Evolutionary conservation across 2,329 filamentous ascomycete species (phyloP).

Genomic region (Hypoxylon sp.): DNA sequence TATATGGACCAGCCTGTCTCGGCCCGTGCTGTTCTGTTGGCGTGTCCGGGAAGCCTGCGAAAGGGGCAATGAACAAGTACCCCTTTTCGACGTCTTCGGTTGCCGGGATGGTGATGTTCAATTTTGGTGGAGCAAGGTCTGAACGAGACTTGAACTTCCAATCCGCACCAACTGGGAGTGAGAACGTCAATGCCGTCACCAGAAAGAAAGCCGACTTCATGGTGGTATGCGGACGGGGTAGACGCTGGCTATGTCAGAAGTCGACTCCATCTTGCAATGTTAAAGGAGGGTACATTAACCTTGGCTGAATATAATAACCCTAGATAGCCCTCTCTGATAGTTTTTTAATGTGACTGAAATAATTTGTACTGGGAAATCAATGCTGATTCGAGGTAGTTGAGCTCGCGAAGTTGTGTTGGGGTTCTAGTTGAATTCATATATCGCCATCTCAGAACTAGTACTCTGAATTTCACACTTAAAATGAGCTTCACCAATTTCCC

Average conservation of each 20-base stretch:
- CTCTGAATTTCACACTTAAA: not conserved
- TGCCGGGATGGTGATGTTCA: slow-evolving; percentile 61
- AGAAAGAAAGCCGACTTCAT: slow-evolving; percentile 42
- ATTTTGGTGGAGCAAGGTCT: slow-evolving; percentile 60
- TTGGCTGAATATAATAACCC: slow-evolving; percentile 45
- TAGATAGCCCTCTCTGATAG: slow-evolving; percentile 43
- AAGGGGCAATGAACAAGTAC: slow-evolving; percentile 60
- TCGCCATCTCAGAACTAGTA: not conserved
- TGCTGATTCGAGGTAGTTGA: not conserved
- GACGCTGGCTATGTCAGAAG: slow-evolving; percentile 46
- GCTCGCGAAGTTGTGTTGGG: not conserved
- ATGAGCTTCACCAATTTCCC: not conserved
- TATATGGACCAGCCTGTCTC: slow-evolving; percentile 67
- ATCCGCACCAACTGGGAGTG: slow-evolving; percentile 48
- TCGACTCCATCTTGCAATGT: slow-evolving; percentile 37
- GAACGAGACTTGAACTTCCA: slow-evolving; percentile 62
- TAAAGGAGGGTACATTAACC: slow-evolving; percentile 52
- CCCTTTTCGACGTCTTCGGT: slow-evolving; percentile 57
- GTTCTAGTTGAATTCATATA: slow-evolving; percentile 6
- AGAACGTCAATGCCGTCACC: slow-evolving; percentile 24
- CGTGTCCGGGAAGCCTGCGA: slow-evolving; percentile 54
- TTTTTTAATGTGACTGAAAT: not conserved
- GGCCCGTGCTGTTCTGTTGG: slow-evolving; percentile 59
- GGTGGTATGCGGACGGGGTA: slow-evolving; percentile 24
- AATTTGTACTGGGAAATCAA: not conserved